phyloP scores from a whole-genome alignment of 305 asterid species.

The Fraxinus angustifolia region DNA sequence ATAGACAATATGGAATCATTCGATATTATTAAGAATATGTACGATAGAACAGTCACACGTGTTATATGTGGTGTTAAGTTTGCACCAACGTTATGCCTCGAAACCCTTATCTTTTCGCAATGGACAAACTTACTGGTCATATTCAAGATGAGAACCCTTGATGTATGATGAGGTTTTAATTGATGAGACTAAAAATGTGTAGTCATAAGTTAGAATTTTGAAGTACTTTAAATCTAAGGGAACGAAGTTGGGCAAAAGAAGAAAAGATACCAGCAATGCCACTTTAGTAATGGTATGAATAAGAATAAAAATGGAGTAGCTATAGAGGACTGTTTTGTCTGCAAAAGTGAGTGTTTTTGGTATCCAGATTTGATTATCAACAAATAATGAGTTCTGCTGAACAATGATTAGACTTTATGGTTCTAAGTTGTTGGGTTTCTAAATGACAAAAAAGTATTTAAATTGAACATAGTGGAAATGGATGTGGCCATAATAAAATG shows the following conservation, averaged over 20 bases:
- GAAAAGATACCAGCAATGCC: background rate
- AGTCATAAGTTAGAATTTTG: background rate
- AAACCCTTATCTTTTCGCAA: background rate
- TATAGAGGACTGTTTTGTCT: background rate
- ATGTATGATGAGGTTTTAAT: background rate
- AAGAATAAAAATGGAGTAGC: background rate
- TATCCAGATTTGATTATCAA: background rate
- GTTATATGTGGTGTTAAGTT: background rate
- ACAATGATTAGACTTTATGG: background rate
- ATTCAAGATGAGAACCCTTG: background rate
- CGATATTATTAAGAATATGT: background rate
- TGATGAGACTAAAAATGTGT: background rate
- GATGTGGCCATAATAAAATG: background rate
- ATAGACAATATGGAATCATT: background rate
- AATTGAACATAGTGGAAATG: background rate
- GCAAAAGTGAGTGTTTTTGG: background rate
- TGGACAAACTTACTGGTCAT: background rate
- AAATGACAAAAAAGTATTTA: background rate
- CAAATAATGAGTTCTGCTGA: background rate
- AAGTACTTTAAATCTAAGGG: background rate
- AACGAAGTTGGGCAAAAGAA: background rate
- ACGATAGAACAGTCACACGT: background rate
- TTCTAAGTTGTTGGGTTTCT: background rate
- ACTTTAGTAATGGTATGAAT: background rate
- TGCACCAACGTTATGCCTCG: background rate